Percentiles rank a stretch among this genome's conserved stretches.
Conservation (phyloP, 345 rosid species). For the Leavenworthia alabamica region DNA sequence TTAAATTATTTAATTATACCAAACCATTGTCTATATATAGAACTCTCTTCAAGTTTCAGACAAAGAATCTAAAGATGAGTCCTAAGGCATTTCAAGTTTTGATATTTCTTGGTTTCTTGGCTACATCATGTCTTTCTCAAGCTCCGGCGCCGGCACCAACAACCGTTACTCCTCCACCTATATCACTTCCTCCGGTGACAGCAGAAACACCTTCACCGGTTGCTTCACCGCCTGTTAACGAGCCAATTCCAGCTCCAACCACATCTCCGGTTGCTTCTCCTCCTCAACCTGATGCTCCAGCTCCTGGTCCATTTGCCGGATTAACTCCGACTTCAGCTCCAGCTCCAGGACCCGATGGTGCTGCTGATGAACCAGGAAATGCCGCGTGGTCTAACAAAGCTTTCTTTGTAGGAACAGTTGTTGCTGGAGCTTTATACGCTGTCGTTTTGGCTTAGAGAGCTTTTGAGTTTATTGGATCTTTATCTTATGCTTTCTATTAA, state of each 20-base stretch:
- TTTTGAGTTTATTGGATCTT: slow-evolving; percentile 4
- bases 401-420: slow-evolving; percentile 44
- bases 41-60: slow-evolving; percentile 10
- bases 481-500: slow-evolving; percentile 4
- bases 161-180: slow-evolving; percentile 26
- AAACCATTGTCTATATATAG: slow-evolving; percentile 21
- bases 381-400: slow-evolving; percentile 32
- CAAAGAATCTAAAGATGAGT: slow-evolving; percentile 34
- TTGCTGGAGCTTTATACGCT: slow-evolving; percentile 48
- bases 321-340: slow-evolving; percentile 16
- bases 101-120: slow-evolving; percentile 57
- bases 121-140: slow-evolving; percentile 62
- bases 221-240: slow-evolving; percentile 27
- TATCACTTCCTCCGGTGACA: slow-evolving; percentile 38
- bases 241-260: slow-evolving; percentile 23
- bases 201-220: slow-evolving; percentile 35
- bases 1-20: neutral
- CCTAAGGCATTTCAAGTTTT: slow-evolving; percentile 38
- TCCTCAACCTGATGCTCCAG: slow-evolving; percentile 27
- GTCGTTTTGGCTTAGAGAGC: slow-evolving; percentile 46
- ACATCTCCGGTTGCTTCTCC: slow-evolving; percentile 30
- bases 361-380: slow-evolving; percentile 22
- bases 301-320: slow-evolving; percentile 22
- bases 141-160: slow-evolving; percentile 51
- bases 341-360: slow-evolving; percentile 12